Conservation (phyloP, 176 grass and related monocot species). For the Aegilops sharonensis region DNA sequence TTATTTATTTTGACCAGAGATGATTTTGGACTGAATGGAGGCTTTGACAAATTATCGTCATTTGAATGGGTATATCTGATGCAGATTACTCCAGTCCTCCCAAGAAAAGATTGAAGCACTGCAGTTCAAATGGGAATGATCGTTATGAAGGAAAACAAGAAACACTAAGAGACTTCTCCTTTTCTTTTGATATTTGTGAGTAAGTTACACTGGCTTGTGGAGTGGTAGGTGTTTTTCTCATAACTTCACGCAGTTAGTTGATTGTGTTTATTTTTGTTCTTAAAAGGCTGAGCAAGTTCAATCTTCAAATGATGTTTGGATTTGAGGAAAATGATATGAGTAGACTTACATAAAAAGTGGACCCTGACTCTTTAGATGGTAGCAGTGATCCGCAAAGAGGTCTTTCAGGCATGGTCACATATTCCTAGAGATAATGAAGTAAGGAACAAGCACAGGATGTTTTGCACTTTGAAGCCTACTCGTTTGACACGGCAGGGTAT, state of each 20-base stretch:
- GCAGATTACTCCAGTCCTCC: slow-evolving; percentile 66
- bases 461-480: slow-evolving; percentile 44
- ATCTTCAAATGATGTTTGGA: slow-evolving; percentile 42
- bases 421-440: slow-evolving; percentile 22
- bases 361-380: slow-evolving; percentile 19
- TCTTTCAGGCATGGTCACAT: slow-evolving; percentile 22
- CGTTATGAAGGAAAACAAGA: not conserved
- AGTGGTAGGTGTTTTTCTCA: not conserved
- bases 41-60: slow-evolving; percentile 66
- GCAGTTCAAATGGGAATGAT: not conserved
- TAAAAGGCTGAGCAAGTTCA: slow-evolving; percentile 29
- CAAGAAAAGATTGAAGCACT: slow-evolving; percentile 19
- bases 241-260: not conserved
- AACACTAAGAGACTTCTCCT: not conserved
- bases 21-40: slow-evolving; percentile 72
- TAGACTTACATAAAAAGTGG: slow-evolving; percentile 29
- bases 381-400: slow-evolving; percentile 42
- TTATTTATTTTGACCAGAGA: slow-evolving; percentile 47
- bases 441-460: slow-evolving; percentile 35
- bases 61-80: slow-evolving; percentile 75
- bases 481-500: not conserved
- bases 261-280: not conserved
- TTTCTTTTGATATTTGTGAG: not conserved
- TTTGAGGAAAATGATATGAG: slow-evolving; percentile 38
- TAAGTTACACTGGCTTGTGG: not conserved